A percentile compares a stretch with the other conserved stretches of the same genome.
phyloP scores from a whole-genome alignment of 768 basidiomycete species.

The Lentinula boryana region DNA sequence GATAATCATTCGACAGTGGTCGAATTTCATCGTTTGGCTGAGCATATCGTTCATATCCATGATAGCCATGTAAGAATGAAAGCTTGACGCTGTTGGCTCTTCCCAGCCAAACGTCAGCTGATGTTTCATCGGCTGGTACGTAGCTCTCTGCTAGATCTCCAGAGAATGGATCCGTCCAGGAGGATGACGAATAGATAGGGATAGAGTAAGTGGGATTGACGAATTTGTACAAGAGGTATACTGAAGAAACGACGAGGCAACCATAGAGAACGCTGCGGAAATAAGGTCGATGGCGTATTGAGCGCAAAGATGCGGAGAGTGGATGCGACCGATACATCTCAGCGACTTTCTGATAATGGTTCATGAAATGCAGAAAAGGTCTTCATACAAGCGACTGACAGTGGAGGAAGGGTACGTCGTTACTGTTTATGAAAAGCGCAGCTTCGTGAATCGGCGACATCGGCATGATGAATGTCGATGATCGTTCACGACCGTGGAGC shows the following conservation, averaged over 20 bases:
- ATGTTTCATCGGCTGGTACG: conserved; percentile 12
- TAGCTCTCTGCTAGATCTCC: conserved; percentile 5
- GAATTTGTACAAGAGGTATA: conserved; percentile 22
- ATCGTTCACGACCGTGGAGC: not conserved
- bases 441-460: not conserved
- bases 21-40: conserved; percentile 58
- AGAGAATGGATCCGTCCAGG: not conserved
- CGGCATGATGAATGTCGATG: not conserved
- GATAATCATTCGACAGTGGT: conserved; percentile 40
- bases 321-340: conserved; percentile 6
- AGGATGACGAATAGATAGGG: conserved; percentile 7
- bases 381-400: not conserved
- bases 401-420: not conserved
- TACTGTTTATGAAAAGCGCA: not conserved
- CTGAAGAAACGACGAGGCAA: conserved; percentile 16
- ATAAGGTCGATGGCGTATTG: conserved; percentile 19
- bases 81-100: conserved; percentile 51
- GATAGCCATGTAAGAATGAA: conserved; percentile 66
- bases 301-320: not conserved
- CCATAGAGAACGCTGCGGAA: conserved; percentile 25
- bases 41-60: conserved; percentile 57
- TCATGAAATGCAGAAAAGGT: not conserved
- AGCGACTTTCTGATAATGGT: not conserved
- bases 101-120: conserved; percentile 39
- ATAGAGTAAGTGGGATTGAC: conserved; percentile 1